A percentile compares a stretch with the other conserved stretches of the same genome.
phyloP scores from a whole-genome alignment of 2,329 filamentous ascomycete genomes.

The Sporothrix curviconia region DNA sequence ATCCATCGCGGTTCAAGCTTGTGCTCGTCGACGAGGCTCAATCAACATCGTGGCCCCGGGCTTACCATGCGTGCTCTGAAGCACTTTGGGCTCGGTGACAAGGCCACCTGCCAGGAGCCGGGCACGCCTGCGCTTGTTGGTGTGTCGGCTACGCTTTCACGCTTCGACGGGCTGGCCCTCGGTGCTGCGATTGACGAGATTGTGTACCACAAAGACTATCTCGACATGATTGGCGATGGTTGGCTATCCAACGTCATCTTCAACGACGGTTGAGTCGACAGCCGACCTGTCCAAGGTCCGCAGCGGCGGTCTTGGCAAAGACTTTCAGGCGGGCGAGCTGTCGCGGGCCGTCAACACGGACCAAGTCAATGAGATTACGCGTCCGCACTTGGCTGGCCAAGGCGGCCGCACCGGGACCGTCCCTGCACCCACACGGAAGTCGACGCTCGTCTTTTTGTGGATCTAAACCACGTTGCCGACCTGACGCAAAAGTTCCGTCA shows the following conservation, averaged over 20 bases:
- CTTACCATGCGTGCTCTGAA: slow-evolving; percentile 67
- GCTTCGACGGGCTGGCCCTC: slow-evolving; percentile 77
- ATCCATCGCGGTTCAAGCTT: slow-evolving; percentile 75
- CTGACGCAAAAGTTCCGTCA: slow-evolving; percentile 70
- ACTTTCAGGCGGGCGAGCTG: slow-evolving; percentile 73
- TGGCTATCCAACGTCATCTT: slow-evolving; percentile 92
- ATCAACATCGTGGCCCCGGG: slow-evolving; percentile 82
- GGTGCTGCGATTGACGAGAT: slow-evolving; percentile 88
- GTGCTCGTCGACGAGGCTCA: slow-evolving; percentile 94
- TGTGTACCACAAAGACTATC: slow-evolving; percentile 77
- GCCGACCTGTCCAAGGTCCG: slow-evolving; percentile 69
- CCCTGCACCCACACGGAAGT: slow-evolving; percentile 44
- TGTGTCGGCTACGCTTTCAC: slow-evolving; percentile 68
- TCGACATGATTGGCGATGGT: slow-evolving; percentile 71
- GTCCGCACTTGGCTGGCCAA: slow-evolving; percentile 81
- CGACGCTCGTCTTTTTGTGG: slow-evolving; percentile 90
- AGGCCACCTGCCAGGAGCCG: slow-evolving; percentile 33
- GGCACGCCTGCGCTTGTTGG: slow-evolving; percentile 67
- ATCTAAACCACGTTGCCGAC: slow-evolving; percentile 71
- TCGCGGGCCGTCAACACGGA: slow-evolving; percentile 77
- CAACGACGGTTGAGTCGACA: slow-evolving; percentile 79
- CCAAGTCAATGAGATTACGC: slow-evolving; percentile 72
- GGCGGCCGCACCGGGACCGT: slow-evolving; percentile 36
- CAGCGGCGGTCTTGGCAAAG: slow-evolving; percentile 59
- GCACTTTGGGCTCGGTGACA: slow-evolving; percentile 64